Base-by-base conservation (phyloP, 2,329 filamentous ascomycete species). In the Aspergillus sp. region DNA sequence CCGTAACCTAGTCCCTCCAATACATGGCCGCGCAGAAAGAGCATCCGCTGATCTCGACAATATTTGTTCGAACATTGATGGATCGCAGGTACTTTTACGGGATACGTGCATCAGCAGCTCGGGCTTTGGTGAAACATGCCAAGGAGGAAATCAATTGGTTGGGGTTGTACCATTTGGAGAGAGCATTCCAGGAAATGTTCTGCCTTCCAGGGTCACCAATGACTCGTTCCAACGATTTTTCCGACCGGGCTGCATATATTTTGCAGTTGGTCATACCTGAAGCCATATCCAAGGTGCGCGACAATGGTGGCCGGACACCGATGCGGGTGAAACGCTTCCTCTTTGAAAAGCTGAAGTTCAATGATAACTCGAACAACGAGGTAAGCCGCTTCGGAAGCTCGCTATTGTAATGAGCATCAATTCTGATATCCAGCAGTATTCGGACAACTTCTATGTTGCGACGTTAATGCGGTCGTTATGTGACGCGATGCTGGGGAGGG, bases 11-110 rank as follows among this genome's bases (percentile, higher is more conserved):
- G 72, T 79, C 88, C 4, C 82, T 95, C 71, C 77, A 93, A 60
- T 89, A 85, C 62, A 80, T 95, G 56, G 76, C 80, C 68, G 65
- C 78, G 64, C 70, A 84, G 63, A 71, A 82, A 42, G 79, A 87
- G 19, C 87, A 91, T 66, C 83, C 85, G 5, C 81, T 97, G 38
- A 86, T 90, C 25, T 90, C 94, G 1, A 94, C 90, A 0, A 90
- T 97, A 53, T 79, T 97, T 35, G 81, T 90, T 13, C 83, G 93
- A 45, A 98, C 93, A 0, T 74, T 97, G 23, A 86, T 96, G 76
- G 93, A 98, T 66, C 80, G 79, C 42, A 84, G 93, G 35, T 98
- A 98, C 67, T 98, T 93, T 62, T 85, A 96, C 64, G 91, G 90
- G 7, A 91, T 98, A 57, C 85, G 93, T 19, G 84, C 84, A 4